Conservation (phyloP, 768 basidiomycete species). For the Epithele typhae region DNA sequence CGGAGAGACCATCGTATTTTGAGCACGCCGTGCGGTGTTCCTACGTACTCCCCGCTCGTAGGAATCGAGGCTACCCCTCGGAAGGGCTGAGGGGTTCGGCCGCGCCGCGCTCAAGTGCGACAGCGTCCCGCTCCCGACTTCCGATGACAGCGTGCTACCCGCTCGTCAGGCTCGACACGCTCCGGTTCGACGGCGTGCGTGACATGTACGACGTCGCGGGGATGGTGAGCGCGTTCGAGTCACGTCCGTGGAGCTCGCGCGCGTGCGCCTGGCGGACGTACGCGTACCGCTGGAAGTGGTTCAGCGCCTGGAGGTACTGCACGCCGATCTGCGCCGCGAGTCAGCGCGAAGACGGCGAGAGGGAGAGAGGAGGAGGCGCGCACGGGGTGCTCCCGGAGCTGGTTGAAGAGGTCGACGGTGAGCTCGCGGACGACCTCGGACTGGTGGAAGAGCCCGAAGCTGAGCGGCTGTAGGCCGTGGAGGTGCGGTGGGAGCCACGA, state of each 20-base stretch:
- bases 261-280: conserved; percentile 80
- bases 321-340: conserved; percentile 59
- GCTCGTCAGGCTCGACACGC: conserved; percentile 39
- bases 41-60: no score
- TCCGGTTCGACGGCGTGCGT: conserved; percentile 42
- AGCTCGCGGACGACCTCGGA: conserved; percentile 68
- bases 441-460: conserved; percentile 91
- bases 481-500: conserved; percentile 68
- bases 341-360: background rate
- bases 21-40: no score
- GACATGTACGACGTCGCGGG: conserved; percentile 27
- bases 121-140: no score
- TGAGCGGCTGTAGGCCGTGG: conserved; percentile 81
- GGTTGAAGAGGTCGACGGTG: conserved; percentile 81
- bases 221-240: conserved; percentile 32
- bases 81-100: no score
- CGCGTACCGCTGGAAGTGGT: conserved; percentile 86
- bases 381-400: conserved; percentile 73
- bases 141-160: no score
- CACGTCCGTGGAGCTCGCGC: conserved; percentile 40
- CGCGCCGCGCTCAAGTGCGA: no score
- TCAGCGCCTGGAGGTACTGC: conserved; percentile 71
- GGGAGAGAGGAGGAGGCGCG: conserved; percentile 22
- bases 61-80: no score
- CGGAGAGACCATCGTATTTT: no score